Conservation (phyloP, 169 alveolate species). For the Plasmodium malariae region DNA sequence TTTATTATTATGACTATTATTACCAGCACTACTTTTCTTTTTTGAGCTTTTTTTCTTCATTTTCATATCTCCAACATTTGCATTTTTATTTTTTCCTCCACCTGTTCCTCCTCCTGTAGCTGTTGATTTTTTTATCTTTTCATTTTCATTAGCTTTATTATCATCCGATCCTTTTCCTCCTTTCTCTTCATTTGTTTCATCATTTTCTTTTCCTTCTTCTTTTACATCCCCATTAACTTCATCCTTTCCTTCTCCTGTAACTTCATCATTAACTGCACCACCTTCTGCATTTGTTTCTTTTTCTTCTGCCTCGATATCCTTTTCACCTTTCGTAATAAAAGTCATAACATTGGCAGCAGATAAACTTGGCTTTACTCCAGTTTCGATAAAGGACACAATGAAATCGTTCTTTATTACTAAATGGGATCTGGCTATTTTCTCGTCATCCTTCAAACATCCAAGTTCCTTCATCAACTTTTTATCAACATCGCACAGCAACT, state of each 20-base stretch:
- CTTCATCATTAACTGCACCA: not conserved
- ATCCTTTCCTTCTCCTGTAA: not conserved
- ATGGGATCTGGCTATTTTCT: conserved; percentile 78
- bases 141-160: not conserved
- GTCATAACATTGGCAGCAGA: conserved; percentile 24
- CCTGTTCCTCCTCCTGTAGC: not conserved
- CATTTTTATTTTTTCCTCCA: conserved; percentile 3
- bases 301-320: not conserved
- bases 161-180: not conserved
- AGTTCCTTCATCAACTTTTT: conserved; percentile 76
- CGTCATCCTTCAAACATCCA: conserved; percentile 78
- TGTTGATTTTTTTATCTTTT: not conserved
- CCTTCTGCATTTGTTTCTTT: conserved; percentile 2
- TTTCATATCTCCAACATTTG: not conserved
- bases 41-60: not conserved
- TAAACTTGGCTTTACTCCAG: conserved; percentile 81
- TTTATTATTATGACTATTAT: not conserved
- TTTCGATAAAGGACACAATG: conserved; percentile 77
- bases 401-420: conserved; percentile 77
- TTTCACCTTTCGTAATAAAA: conserved; percentile 44
- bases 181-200: not conserved
- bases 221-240: not conserved
- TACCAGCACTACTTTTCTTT: conserved; percentile 3
- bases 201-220: not conserved
- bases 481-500: conserved; percentile 78